Evolutionary conservation across 1,284 basidiomycete species (phyloP).

Genomic region (Tausonia pullulans): DNA sequence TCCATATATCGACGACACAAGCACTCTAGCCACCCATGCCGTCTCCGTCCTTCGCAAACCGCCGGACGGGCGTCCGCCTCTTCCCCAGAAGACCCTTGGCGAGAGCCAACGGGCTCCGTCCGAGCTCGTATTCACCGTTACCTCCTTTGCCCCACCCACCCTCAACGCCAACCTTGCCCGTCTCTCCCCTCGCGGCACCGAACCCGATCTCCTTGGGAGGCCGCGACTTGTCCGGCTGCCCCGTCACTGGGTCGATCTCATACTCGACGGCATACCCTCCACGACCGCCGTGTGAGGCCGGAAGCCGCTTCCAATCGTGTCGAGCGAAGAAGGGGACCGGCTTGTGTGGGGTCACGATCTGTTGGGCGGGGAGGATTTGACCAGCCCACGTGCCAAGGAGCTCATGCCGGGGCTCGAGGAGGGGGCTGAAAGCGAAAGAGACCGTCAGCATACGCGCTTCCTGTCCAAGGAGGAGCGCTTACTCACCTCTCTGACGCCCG

Average conservation of each 20-base stretch:
- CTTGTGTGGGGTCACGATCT: constrained; percentile 10
- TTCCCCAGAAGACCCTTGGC: background rate
- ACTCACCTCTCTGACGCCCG: too few relatives aligned
- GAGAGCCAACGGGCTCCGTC: background rate
- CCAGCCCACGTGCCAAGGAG: too few relatives aligned
- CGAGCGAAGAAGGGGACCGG: constrained; percentile 8
- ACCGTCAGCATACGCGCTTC: too few relatives aligned
- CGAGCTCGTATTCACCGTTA: constrained; percentile 11
- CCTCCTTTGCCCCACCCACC: constrained; percentile 1
- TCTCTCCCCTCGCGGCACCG: background rate
- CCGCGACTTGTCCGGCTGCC: background rate
- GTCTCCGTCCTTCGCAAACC: constrained; percentile 4
- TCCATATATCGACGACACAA: too few relatives aligned
- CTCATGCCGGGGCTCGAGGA: too few relatives aligned
- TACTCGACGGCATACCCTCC: constrained; percentile 1
- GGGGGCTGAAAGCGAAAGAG: too few relatives aligned
- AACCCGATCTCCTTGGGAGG: background rate
- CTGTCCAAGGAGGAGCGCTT: too few relatives aligned
- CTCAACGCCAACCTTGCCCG: background rate
- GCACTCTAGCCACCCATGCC: constrained; percentile 12
- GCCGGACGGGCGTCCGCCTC: constrained; percentile 6
- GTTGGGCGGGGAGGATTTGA: constrained; percentile 8
- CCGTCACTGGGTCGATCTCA: background rate
- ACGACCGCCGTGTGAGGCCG: background rate
- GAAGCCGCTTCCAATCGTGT: constrained; percentile 6